These are phyloP conservation scores for Physcia stellaris DNA, from an alignment of 495 filamentous ascomycete species.

Conservation along the genomic window DNA sequence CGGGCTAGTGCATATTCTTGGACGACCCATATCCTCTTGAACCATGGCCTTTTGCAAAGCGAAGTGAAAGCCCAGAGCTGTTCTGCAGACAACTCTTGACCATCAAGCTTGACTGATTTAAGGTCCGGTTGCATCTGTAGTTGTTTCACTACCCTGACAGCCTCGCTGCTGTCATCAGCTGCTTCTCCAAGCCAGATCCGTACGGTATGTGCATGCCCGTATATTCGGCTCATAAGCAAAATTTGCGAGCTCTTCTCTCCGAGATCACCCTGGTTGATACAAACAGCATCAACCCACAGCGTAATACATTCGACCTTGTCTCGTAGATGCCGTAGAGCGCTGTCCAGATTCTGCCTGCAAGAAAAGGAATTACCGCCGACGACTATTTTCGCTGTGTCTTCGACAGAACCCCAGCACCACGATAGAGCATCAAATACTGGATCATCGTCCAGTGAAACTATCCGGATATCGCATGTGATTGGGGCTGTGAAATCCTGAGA, in stretches of 20 bases:
- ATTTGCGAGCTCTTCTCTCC: background rate
- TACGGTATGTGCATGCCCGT: background rate
- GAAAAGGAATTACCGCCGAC: too few species aligned
- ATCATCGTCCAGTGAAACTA: too few species aligned
- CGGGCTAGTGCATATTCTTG: background rate
- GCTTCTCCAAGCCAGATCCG: background rate
- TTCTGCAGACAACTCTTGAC: background rate
- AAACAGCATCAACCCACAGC: slow-evolving; percentile 4
- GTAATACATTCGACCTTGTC: background rate
- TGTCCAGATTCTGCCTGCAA: background rate
- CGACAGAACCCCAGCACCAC: too few species aligned
- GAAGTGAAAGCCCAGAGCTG: background rate
- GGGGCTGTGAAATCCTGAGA: too few species aligned
- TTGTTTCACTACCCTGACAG: background rate
- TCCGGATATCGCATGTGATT: too few species aligned
- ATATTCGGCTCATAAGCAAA: slow-evolving; percentile 3
- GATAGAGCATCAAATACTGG: too few species aligned
- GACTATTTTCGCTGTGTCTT: too few species aligned
- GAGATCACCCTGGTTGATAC: slow-evolving; percentile 1
- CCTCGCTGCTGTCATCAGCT: background rate
- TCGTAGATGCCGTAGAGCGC: background rate
- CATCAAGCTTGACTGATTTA: background rate
- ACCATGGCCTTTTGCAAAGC: background rate
- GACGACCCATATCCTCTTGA: background rate
- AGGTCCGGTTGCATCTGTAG: background rate